These are phyloP conservation scores for Mortierella sp. DNA, from an alignment of 371 early-diverging fungal genomes.

Conservation along the genomic window DNA sequence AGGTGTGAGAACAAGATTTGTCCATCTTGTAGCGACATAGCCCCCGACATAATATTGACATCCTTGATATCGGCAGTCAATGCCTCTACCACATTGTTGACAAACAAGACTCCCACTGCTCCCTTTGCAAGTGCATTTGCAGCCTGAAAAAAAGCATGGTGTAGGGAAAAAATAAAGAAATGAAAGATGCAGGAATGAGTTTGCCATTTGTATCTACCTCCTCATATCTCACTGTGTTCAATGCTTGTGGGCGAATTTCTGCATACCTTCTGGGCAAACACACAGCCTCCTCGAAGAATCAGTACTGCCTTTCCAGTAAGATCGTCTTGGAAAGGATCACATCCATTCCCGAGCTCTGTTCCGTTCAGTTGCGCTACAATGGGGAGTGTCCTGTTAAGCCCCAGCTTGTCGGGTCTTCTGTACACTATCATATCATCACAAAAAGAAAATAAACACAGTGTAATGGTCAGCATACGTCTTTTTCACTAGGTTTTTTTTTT, in stretches of 20 bases:
- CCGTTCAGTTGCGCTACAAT: constrained; percentile 30
- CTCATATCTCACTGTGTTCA: too few relatives aligned
- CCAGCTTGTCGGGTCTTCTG: constrained; percentile 9
- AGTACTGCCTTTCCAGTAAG: constrained; percentile 37
- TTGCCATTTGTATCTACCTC: too few relatives aligned
- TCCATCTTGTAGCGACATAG: constrained; percentile 12
- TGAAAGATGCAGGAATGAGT: neutral
- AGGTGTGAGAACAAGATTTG: constrained; percentile 18
- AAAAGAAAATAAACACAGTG: neutral
- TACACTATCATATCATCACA: constrained; percentile 10
- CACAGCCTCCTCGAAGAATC: constrained; percentile 33
- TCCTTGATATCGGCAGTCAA: neutral
- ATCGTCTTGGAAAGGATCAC: constrained; percentile 19
- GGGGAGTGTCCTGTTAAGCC: constrained; percentile 14
- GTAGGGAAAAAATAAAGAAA: neutral
- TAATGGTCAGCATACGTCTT: neutral
- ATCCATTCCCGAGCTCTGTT: constrained; percentile 26
- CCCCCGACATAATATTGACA: constrained; percentile 10
- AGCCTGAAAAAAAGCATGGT: constrained; percentile 10
- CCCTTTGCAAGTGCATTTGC: constrained; percentile 31
- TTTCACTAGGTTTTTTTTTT: neutral
- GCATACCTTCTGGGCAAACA: constrained; percentile 28
- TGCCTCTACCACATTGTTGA: constrained; percentile 31
- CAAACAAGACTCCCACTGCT: constrained; percentile 43
- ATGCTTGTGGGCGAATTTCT: neutral